Evolutionary conservation across 352 stramenopile species (phyloP).

Genomic region (Phytophthora capsici): DNA sequence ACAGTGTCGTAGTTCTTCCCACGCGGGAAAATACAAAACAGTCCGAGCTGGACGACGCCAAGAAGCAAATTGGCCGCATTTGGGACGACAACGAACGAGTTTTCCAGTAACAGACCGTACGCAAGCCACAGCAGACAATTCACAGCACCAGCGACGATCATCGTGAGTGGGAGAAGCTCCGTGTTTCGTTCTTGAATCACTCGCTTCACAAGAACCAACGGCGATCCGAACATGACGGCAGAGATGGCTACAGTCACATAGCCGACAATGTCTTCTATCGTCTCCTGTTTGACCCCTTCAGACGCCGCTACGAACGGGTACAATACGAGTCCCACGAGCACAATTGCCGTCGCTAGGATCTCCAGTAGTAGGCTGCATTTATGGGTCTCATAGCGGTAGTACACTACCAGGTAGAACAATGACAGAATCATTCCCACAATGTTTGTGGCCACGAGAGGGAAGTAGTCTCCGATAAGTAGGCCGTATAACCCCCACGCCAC

Average conservation of each 20-base stretch:
- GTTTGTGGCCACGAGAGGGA: constrained; percentile 63
- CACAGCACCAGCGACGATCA: constrained; percentile 58
- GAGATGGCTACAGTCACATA: constrained; percentile 62
- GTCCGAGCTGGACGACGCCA: constrained; percentile 55
- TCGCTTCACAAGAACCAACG: constrained; percentile 52
- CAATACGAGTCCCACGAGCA: constrained; percentile 44
- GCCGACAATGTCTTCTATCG: constrained; percentile 53
- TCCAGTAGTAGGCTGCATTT: constrained; percentile 35
- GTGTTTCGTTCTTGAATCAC: constrained; percentile 58
- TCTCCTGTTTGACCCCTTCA: constrained; percentile 9
- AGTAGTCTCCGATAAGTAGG: constrained; percentile 52
- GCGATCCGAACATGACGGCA: constrained; percentile 69
- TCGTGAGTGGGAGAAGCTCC: constrained; percentile 46
- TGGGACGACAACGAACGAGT: constrained; percentile 66
- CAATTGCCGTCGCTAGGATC: constrained; percentile 25
- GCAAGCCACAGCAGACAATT: constrained; percentile 61
- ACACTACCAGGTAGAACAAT: constrained; percentile 55
- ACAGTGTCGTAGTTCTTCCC: constrained; percentile 39
- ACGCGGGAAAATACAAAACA: constrained; percentile 49
- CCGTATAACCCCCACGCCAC: constrained; percentile 64
- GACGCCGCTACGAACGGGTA: constrained; percentile 41
- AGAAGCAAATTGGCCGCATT: constrained; percentile 70
- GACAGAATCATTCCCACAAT: constrained; percentile 49
- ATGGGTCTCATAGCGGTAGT: constrained; percentile 38
- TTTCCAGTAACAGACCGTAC: constrained; percentile 55